Evolutionary conservation across 345 rosid species (phyloP).

Genomic region (Heritiera littoralis): DNA sequence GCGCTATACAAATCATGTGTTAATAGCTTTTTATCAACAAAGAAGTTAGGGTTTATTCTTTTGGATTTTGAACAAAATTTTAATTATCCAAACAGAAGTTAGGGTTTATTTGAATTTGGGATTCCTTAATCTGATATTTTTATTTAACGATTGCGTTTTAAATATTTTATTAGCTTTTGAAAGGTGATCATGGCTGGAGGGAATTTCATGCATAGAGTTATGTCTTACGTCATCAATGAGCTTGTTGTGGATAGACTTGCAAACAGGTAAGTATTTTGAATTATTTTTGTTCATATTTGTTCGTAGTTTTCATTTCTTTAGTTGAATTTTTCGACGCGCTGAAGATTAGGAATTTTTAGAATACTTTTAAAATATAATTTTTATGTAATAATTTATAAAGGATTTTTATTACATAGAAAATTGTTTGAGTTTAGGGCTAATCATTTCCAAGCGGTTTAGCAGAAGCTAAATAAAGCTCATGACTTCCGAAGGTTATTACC

Average conservation of each 20-base stretch:
- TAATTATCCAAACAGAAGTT: neutral
- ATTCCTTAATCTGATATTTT: neutral
- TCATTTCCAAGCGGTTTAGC: neutral
- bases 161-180: neutral
- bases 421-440: neutral
- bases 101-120: neutral
- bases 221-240: conserved; percentile 76
- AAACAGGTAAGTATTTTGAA: conserved; percentile 54
- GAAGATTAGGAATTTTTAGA: neutral
- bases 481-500: neutral
- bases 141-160: neutral
- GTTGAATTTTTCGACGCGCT: neutral
- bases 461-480: neutral
- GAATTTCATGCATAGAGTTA: conserved; percentile 75
- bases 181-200: conserved; percentile 76
- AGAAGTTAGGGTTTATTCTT: neutral
- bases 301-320: neutral
- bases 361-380: too few relatives aligned
- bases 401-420: neutral
- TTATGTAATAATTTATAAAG: neutral
- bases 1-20: neutral
- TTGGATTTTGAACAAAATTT: too few relatives aligned
- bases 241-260: conserved; percentile 82
- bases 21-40: neutral
- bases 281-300: neutral